Base-by-base conservation (phyloP, 345 rosid species). In the Toxicodendron radicans region DNA sequence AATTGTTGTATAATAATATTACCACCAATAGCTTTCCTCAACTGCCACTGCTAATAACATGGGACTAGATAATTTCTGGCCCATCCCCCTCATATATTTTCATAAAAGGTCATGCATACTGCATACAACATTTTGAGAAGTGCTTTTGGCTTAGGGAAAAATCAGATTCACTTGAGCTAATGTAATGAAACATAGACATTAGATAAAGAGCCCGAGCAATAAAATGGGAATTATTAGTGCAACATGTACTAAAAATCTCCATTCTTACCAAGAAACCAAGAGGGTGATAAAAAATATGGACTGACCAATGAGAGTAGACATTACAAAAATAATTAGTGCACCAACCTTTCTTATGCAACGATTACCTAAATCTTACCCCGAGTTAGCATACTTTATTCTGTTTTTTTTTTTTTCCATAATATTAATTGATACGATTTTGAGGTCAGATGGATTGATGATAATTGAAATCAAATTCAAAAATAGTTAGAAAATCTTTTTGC, bases 401-500 rank as follows among this genome's bases (percentile, higher is more conserved):
- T 30, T 45, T 62, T 17, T 53, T 32, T 75, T 53, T 20, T 38
- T 68, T 51, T 20, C 6, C 41, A 48, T 23, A 46, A 16, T 46
- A 27, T 16, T 35, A 56, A 49, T 7, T 72, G 9, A 43, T 75
- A 64, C 32, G 12, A 79, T 53, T 23, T 20, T 64, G 27, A 62
- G 64, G 60, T 32, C 48, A 13, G 17, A 46, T 21, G 46, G 45
- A 21, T 59, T 59, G 45, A 24, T 23, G 66, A 71, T 59, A 71
- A 45, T 58, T 24, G 38, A 21, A 24, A 71, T 24, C 10, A 27
- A 45, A 16, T 71, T 30, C 3, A 17, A 45, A 41, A 48, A 16
- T 60, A 49, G 7, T 27, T 7, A 30, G 32, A 51, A 62, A 11
- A 5, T 30, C 18, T n/a, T 68, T 53, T 33, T n/a, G 4, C 48